These are phyloP conservation scores for Neophaeococcomyces aloes DNA, from an alignment of 2,329 filamentous ascomycete species.

Conservation along the genomic window DNA sequence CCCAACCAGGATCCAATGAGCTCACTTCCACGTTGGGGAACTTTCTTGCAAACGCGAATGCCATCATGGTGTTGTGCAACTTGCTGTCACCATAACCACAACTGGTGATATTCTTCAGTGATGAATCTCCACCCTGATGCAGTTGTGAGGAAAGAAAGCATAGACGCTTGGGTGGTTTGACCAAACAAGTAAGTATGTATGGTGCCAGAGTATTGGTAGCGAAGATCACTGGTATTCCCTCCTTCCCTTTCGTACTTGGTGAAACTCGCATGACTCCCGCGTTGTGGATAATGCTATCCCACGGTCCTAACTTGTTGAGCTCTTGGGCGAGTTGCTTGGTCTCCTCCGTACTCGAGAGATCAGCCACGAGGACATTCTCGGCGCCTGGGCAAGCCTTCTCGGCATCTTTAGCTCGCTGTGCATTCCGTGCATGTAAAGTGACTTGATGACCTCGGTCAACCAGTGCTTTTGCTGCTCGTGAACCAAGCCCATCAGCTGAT, in stretches of 20 bases:
- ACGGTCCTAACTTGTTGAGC: conserved; percentile 40
- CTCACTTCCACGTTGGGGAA: conserved; percentile 38
- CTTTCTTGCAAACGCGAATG: conserved; percentile 43
- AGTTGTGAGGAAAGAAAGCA: conserved; percentile 44
- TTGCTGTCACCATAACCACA: conserved; percentile 47
- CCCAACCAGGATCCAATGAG: conserved; percentile 45
- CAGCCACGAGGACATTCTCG: conserved; percentile 42
- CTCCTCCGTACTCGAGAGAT: conserved; percentile 42
- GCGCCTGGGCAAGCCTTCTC: conserved; percentile 40
- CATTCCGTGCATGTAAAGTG: conserved; percentile 47
- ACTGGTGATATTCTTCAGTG: conserved; percentile 27
- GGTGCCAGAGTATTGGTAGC: conserved; percentile 49
- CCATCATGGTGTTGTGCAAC: conserved; percentile 46
- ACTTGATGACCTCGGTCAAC: conserved; percentile 44
- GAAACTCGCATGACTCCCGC: conserved; percentile 40
- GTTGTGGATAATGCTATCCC: conserved; percentile 50
- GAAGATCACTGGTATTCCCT: conserved; percentile 41
- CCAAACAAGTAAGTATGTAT: conserved; percentile 44
- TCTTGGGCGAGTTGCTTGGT: conserved; percentile 43
- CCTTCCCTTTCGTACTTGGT: conserved; percentile 31
- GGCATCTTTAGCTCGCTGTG: conserved; percentile 43
- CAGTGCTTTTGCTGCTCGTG: conserved; percentile 41
- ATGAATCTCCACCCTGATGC: conserved; percentile 40
- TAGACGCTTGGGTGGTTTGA: conserved; percentile 39
- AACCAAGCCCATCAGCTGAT: conserved; percentile 48